phyloP scores from a whole-genome alignment of 371 early-diverging fungal species.

The Mortierella sp. region DNA sequence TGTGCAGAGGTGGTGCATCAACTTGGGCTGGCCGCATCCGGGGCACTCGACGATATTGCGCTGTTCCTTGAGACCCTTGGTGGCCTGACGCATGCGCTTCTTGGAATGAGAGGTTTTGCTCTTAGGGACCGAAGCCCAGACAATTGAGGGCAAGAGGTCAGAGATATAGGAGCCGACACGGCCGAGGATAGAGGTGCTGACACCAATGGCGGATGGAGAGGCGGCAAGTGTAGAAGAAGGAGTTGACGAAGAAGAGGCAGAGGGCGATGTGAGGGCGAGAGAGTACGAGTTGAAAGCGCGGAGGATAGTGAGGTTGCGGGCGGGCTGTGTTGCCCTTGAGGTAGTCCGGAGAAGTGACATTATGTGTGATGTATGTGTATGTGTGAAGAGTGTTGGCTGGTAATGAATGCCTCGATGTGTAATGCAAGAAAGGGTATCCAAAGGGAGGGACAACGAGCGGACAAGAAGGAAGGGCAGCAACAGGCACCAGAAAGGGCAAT shows the following conservation, averaged over 20 bases:
- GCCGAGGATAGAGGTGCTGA: conserved; percentile 50
- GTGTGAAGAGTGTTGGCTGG: neutral
- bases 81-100: conserved; percentile 88
- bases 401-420: neutral
- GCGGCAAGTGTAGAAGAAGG: conserved; percentile 17
- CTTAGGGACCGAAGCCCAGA: conserved; percentile 88
- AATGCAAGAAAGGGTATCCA: conserved; percentile 11
- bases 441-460: neutral
- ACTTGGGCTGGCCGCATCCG: conserved; percentile 81
- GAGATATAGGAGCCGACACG: conserved; percentile 56
- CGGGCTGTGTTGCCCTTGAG: conserved; percentile 39
- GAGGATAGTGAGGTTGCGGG: conserved; percentile 24
- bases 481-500: neutral
- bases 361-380: neutral
- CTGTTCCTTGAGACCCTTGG: conserved; percentile 83
- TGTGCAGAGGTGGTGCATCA: conserved; percentile 83
- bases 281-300: conserved; percentile 49
- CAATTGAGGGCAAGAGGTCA: conserved; percentile 62
- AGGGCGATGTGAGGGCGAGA: conserved; percentile 19
- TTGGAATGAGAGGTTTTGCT: conserved; percentile 90
- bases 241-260: neutral
- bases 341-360: conserved; percentile 37
- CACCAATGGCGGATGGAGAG: conserved; percentile 10
- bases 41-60: conserved; percentile 81
- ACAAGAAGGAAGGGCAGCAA: neutral